Conservation (phyloP, 1,284 basidiomycete genomes). For the Schizopora paradoxa region DNA sequence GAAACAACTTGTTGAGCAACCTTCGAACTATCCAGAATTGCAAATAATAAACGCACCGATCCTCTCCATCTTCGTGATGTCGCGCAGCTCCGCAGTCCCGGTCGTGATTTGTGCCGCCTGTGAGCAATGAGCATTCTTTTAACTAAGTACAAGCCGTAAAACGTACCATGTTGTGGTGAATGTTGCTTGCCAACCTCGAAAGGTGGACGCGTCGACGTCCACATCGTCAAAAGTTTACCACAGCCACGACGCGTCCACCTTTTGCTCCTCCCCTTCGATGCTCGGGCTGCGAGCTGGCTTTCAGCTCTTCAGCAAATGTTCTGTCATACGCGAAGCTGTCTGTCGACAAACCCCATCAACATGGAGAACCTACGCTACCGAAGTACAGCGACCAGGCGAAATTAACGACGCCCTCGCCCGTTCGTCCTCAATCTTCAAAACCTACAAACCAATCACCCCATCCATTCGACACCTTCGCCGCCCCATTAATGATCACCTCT, state of each 20-base stretch:
- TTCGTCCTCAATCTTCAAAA: slow-evolving; percentile 69
- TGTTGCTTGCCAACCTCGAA: neutral
- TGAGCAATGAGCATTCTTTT: neutral
- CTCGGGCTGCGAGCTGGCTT: slow-evolving; percentile 16
- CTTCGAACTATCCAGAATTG: slow-evolving; percentile 3
- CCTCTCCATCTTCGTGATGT: slow-evolving; percentile 94
- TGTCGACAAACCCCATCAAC: neutral
- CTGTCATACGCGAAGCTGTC: slow-evolving; percentile 5
- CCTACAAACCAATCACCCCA: slow-evolving; percentile 85
- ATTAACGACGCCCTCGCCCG: slow-evolving; percentile 34
- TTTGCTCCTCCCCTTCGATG: slow-evolving; percentile 13
- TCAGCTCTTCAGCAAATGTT: slow-evolving; percentile 10
- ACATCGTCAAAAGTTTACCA: neutral
- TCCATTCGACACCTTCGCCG: slow-evolving; percentile 84
- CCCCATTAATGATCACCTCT: slow-evolving; percentile 79
- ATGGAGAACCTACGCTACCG: slow-evolving; percentile 30
- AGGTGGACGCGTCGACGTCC: neutral
- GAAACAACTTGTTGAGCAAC: slow-evolving; percentile 7
- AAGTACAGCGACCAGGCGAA: slow-evolving; percentile 27
- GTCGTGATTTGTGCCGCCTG: slow-evolving; percentile 68
- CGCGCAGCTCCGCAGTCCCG: slow-evolving; percentile 72
- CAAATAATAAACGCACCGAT: slow-evolving; percentile 83
- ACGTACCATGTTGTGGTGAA: slow-evolving; percentile 12
- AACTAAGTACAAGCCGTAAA: neutral
- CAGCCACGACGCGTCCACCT: slow-evolving; percentile 8